Percentiles rank a stretch among this genome's conserved stretches.
Conservation (phyloP, 257 asterid species). For the Verbena officinalis region DNA sequence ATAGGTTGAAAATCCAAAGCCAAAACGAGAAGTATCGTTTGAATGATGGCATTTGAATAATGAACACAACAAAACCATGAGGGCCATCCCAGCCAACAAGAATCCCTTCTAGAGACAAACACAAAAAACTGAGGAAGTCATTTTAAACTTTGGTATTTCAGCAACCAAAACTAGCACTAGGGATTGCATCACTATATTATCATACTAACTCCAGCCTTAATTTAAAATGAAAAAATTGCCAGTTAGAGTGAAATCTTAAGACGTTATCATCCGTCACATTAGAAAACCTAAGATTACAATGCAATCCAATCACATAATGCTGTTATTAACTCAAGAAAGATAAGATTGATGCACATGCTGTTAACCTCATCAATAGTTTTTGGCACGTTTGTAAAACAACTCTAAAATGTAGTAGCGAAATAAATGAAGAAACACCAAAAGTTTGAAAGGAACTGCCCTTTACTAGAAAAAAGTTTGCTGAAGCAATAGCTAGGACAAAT, state of each 20-base stretch:
- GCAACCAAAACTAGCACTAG: conserved; percentile 11
- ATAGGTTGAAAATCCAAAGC: conserved; percentile 76
- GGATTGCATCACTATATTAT: neutral
- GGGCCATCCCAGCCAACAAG: conserved; percentile 25
- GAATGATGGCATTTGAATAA: conserved; percentile 4
- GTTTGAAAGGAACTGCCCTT: conserved; percentile 60
- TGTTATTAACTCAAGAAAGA: neutral
- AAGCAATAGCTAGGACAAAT: conserved; percentile 66
- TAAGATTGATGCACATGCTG: neutral
- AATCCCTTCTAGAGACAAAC: neutral
- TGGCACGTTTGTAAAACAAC: neutral
- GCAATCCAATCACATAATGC: conserved; percentile 4
- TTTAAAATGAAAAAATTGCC: neutral
- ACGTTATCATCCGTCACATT: conserved; percentile 10
- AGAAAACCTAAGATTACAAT: neutral
- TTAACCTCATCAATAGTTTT: neutral
- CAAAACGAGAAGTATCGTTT: conserved; percentile 56
- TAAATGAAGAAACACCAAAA: conserved; percentile 22
- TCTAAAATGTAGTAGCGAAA: conserved; percentile 10
- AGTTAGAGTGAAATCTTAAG: neutral
- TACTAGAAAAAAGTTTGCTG: conserved; percentile 80
- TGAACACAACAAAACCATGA: conserved; percentile 12
- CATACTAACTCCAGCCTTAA: neutral
- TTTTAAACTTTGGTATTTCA: conserved; percentile 11
- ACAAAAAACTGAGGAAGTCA: neutral